Evolutionary conservation across 345 rosid genomes (phyloP), one percentile per base, ranked within the genome.

Genomic region (Kernera saxatilis): DNA sequence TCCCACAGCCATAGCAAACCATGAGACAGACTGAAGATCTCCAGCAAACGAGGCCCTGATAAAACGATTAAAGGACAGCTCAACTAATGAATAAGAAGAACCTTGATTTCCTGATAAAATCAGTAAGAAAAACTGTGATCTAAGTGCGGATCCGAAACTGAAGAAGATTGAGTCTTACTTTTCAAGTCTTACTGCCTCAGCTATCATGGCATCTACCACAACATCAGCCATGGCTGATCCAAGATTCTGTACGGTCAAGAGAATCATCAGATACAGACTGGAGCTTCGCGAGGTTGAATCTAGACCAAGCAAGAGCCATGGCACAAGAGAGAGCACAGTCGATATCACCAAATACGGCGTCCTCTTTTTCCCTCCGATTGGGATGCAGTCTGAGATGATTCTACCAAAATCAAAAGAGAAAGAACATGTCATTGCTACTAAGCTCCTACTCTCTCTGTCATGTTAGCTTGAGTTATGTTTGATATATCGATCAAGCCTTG

Each of bases 141-240:
- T 14, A 43, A 33, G 6, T 10, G 62, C 3, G 7, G 15, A 43
- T 37, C 37, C 15, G 2, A 53, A 43, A 63, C 32, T 8, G 14
- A 39, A 56, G 51, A 73, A 49, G 10, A 32, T 40, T 50, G 41
- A 41, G 40, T 13, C 73, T 27, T 78, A 94, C 99, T 83, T 64
- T 70, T 94, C 96, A 23, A 49, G 71, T 78, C 91, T 82, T 59
- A 87, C 91, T 12, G 99, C 95, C 84, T 94, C 98, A 5, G 99
- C 99, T 13, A 89, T 89, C 99, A 94, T 94, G 45, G 97, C 99
- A 78, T 91, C 99, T 10, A 91, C 75, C 67, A 94, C 98, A 73
- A 89, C 98, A 85, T 94, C 98, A 22, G 97, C 96, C 96, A 91
- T 89, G 8, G 98, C 99, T 5, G 97, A 87, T 51, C 98, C 99